Base-by-base conservation (phyloP, 2,329 filamentous ascomycete species). In the Penicillium sp. region DNA sequence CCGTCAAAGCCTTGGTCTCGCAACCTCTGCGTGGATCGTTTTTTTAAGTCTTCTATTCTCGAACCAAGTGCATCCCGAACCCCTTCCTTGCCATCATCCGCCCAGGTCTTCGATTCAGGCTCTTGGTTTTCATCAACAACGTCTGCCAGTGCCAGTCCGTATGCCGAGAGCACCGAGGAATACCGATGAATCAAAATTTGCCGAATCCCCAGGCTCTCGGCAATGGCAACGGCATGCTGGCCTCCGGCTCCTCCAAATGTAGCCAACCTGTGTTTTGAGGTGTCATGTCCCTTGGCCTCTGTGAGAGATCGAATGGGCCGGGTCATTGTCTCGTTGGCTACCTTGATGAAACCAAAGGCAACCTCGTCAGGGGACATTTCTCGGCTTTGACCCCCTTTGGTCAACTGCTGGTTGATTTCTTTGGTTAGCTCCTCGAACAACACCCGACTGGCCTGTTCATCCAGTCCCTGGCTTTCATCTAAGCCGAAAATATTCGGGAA, bases 401-500 rank as follows among this genome's bases (percentile, higher is more conserved):
- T 77, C 2, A 70, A 67, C 65, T 50, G 90, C 37, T 80, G 78
- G 65, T 94, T 93, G 65, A 96, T 88, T 63, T 89, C 82, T 35
- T 88, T 83, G 0, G 91, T 83, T n/a, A 96, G 77, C 64, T 90
- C 83, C 60, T 88, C 81, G 56, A 96, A 89, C 1, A 89, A 81
- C 63, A 82, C 84, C 71, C 85, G 82, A 68, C 89, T 93, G 0
- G 89, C 89, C 47, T 86, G 81, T 1, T 84, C 78, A 71, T 96
- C 91, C 2, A 96, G 74, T 0, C 85, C 87, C 71, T 94, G 85
- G 57, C 94, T 81, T 69, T 96, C 92, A 45, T 91, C 87, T 71
- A 89, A 87, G 41, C 92, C 92, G 68, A 96, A 96, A 56, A 96
- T 96, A 70, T 90, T 92, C 0, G 93, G 93, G 69, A 97, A 97